Percentiles rank a stretch among this genome's conserved stretches.
Evolutionary conservation across 73 alveolate genomes (phyloP).

Genomic region (Paramecium tetraurelia): DNA sequence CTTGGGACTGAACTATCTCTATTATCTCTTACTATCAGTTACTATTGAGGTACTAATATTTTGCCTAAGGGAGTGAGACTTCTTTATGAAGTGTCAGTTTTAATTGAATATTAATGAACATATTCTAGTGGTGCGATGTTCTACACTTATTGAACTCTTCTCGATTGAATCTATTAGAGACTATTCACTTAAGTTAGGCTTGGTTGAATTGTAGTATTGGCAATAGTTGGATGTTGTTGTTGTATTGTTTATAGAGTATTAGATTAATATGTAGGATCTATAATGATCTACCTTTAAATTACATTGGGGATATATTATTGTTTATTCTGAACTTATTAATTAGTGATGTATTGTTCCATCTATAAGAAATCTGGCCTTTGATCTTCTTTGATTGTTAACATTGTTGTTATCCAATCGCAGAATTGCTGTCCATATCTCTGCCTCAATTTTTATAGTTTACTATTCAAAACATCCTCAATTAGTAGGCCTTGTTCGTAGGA

Average conservation of each 20-base stretch:
- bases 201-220: background rate
- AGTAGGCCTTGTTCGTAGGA: conserved; percentile 16
- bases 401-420: background rate
- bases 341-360: background rate
- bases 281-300: background rate
- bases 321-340: background rate
- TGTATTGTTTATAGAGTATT: background rate
- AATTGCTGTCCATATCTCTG: background rate
- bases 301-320: background rate
- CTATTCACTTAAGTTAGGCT: background rate
- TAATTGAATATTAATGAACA: conserved; percentile 33
- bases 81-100: conserved; percentile 1
- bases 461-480: background rate
- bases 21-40: background rate
- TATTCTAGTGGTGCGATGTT: conserved; percentile 8
- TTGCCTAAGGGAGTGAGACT: conserved; percentile 17
- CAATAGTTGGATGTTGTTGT: background rate
- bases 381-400: conserved; percentile 15
- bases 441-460: background rate
- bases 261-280: background rate
- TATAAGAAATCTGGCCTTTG: conserved; percentile 15
- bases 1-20: conserved; percentile 38
- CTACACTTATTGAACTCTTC: conserved; percentile 5
- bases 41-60: background rate
- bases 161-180: background rate